Conservation (phyloP, 192 early-diverging fungal species). For the Umbelopsis vinacea region DNA sequence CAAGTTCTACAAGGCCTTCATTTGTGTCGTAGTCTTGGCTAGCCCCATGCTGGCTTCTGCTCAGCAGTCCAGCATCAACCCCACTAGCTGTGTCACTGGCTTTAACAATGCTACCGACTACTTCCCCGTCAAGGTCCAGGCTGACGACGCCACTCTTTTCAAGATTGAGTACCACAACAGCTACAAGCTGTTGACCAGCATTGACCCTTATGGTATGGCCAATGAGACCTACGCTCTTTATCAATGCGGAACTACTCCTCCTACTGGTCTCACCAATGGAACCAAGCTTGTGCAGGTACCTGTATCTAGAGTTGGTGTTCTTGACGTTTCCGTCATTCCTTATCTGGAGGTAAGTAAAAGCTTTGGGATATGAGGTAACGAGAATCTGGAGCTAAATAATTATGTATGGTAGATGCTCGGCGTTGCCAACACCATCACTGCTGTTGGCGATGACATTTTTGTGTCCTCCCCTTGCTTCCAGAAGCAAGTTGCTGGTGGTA, state of each 20-base stretch:
- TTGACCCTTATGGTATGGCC: slow-evolving; percentile 15
- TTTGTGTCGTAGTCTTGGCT: slow-evolving; percentile 41
- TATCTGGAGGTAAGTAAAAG: slow-evolving; percentile 54
- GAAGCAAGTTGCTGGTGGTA: slow-evolving; percentile 26
- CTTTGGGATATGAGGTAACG: not conserved
- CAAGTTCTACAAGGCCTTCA: slow-evolving; percentile 47
- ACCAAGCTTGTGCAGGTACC: slow-evolving; percentile 53
- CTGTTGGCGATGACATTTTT: slow-evolving; percentile 41
- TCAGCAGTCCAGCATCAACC: slow-evolving; percentile 36
- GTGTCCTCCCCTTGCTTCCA: slow-evolving; percentile 59
- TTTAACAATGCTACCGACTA: slow-evolving; percentile 45
- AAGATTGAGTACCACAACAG: slow-evolving; percentile 63
- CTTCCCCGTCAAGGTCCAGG: slow-evolving; percentile 52
- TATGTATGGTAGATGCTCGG: slow-evolving; percentile 45
- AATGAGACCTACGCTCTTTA: slow-evolving; percentile 67
- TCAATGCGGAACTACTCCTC: slow-evolving; percentile 70
- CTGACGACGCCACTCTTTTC: slow-evolving; percentile 61
- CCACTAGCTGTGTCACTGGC: slow-evolving; percentile 29
- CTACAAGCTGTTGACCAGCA: slow-evolving; percentile 71
- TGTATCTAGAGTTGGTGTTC: slow-evolving; percentile 43
- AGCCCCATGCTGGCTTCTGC: slow-evolving; percentile 37
- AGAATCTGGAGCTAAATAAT: not conserved
- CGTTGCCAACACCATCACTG: slow-evolving; percentile 38
- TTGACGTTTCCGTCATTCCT: slow-evolving; percentile 45
- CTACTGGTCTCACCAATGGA: slow-evolving; percentile 45